Evolutionary conservation across 805 yeast genomes (phyloP).

Genomic region (Zygoascus flipseniorum): DNA sequence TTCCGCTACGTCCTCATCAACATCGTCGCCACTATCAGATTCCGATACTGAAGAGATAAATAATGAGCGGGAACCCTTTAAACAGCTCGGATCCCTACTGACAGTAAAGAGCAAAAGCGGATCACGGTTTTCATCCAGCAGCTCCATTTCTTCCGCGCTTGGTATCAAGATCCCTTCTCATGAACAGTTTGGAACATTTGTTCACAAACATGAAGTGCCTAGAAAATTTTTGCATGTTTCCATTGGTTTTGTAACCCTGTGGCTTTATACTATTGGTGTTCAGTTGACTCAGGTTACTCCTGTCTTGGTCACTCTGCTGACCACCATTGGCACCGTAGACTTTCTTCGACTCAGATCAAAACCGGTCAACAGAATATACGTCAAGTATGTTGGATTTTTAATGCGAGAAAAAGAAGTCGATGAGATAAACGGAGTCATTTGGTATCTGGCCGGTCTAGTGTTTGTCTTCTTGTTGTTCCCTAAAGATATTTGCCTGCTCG

Average conservation of each 20-base stretch:
- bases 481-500: slow-evolving; percentile 71
- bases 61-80: not conserved
- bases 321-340: slow-evolving; percentile 54
- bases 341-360: slow-evolving; percentile 53
- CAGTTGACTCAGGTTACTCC: slow-evolving; percentile 48
- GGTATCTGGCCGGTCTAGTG: slow-evolving; percentile 74
- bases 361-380: slow-evolving; percentile 57
- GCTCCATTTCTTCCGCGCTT: slow-evolving; percentile 4
- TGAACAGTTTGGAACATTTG: slow-evolving; percentile 37
- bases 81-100: not conserved
- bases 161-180: slow-evolving; percentile 18
- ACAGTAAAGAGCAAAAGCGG: not conserved
- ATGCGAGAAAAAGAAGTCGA: slow-evolving; percentile 79
- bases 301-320: slow-evolving; percentile 50
- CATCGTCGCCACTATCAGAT: slow-evolving; percentile 2
- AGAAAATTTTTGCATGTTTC: slow-evolving; percentile 83
- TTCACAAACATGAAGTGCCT: slow-evolving; percentile 79
- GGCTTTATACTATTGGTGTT: slow-evolving; percentile 56
- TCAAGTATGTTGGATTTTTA: slow-evolving; percentile 62
- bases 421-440: slow-evolving; percentile 68
- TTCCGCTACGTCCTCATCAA: not conserved
- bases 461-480: slow-evolving; percentile 63
- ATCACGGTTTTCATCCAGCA: not conserved
- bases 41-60: slow-evolving; percentile 3
- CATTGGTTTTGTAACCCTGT: slow-evolving; percentile 75